A percentile compares a stretch with the other conserved stretches of the same genome.
Conservation (phyloP, 768 basidiomycete genomes). For the Suillus sp. region DNA sequence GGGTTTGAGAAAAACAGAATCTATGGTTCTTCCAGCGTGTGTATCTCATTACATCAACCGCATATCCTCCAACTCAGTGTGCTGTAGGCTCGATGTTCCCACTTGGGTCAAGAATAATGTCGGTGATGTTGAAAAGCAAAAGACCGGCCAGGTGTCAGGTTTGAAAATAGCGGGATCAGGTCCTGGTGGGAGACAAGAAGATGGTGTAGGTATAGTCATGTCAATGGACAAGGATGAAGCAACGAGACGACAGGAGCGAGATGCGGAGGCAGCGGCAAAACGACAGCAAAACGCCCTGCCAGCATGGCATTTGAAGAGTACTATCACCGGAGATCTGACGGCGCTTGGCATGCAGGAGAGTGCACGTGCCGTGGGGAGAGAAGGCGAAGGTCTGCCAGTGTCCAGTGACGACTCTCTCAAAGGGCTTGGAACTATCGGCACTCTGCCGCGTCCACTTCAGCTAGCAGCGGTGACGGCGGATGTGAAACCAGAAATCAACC, state of each 20-base stretch:
- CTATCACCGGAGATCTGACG: conserved; percentile 90
- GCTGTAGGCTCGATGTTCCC: conserved; percentile 74
- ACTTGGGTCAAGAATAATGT: conserved; percentile 80
- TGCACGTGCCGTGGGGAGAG: conserved; percentile 49
- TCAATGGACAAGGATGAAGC: conserved; percentile 88
- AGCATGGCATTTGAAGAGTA: conserved; percentile 94
- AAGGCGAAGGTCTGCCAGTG: conserved; percentile 33
- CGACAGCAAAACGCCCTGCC: conserved; percentile 90
- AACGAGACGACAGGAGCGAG: conserved; percentile 69
- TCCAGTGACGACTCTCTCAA: conserved; percentile 75
- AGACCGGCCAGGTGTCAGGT: conserved; percentile 51
- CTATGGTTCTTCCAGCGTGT: conserved; percentile 81
- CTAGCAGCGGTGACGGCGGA: conserved; percentile 34
- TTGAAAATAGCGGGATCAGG: conserved; percentile 77
- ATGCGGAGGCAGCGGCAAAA: conserved; percentile 82
- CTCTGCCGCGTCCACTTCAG: conserved; percentile 30
- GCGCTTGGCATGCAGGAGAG: conserved; percentile 79
- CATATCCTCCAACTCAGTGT: conserved; percentile 4
- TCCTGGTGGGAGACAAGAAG: conserved; percentile 59
- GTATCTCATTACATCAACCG: conserved; percentile 31
- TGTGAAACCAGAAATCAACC: conserved; percentile 52
- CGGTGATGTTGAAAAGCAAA: conserved; percentile 62
- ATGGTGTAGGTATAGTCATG: conserved; percentile 84
- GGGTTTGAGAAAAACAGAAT: conserved; percentile 86
- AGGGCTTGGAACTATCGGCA: conserved; percentile 62